Conservation (phyloP, 2,329 filamentous ascomycete species). For the Cercospora sojina region DNA sequence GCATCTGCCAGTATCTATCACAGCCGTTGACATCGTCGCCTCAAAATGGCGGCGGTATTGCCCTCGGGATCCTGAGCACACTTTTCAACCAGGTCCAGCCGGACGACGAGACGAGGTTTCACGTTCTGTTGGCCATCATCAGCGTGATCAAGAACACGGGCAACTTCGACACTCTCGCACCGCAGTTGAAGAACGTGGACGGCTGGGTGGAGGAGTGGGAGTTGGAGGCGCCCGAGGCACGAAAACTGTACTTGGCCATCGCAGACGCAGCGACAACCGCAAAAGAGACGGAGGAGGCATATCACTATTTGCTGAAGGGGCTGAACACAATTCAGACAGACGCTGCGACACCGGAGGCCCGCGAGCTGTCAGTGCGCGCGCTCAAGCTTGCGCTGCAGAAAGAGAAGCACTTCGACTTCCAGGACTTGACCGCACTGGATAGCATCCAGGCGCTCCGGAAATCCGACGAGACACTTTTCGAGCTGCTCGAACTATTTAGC, state of each 20-base stretch:
- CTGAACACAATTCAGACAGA: conserved; percentile 70
- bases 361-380: conserved; percentile 61
- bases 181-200: conserved; percentile 79
- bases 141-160: conserved; percentile 67
- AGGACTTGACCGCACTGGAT: conserved; percentile 67
- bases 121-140: conserved; percentile 86
- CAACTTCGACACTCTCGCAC: conserved; percentile 76
- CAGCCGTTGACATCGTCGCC: conserved; percentile 85
- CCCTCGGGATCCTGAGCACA: conserved; percentile 86
- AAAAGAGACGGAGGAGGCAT: conserved; percentile 73
- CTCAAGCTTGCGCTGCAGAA: conserved; percentile 66
- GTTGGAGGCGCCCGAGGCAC: conserved; percentile 74
- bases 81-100: conserved; percentile 90
- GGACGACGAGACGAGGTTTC: conserved; percentile 76
- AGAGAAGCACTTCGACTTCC: conserved; percentile 69
- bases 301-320: conserved; percentile 71
- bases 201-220: conserved; percentile 82
- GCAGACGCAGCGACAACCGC: conserved; percentile 76
- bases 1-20: conserved; percentile 84
- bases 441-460: conserved; percentile 83
- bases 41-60: conserved; percentile 78
- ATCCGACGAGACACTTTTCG: conserved; percentile 79
- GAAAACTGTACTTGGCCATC: conserved; percentile 80
- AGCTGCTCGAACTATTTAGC: conserved; percentile 92
- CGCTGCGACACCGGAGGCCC: conserved; percentile 55